A percentile compares a stretch with the other conserved stretches of the same genome.
These are phyloP conservation scores for Pseudogymnoascus sp. DNA, from an alignment of 2,329 filamentous ascomycete genomes.

Conservation along the genomic window DNA sequence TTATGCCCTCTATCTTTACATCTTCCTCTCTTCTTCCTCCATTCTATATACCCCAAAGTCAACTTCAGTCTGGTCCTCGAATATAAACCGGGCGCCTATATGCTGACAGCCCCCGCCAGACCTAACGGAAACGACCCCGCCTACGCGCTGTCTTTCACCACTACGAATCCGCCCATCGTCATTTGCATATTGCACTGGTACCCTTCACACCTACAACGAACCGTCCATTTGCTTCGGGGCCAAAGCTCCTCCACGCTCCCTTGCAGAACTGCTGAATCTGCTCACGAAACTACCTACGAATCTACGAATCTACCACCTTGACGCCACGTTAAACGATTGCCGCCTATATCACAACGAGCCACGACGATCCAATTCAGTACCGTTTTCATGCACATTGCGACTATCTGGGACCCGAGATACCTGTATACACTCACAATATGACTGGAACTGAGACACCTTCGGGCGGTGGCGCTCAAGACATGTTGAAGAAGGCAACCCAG, in stretches of 20 bases:
- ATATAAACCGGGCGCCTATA: slow-evolving; percentile 1
- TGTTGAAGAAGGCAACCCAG: slow-evolving; percentile 29
- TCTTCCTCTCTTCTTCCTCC: not conserved
- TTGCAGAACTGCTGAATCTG: not conserved
- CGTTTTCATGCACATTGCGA: slow-evolving; percentile 4
- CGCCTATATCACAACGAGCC: not conserved
- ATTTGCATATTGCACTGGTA: not conserved
- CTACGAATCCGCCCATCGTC: not conserved
- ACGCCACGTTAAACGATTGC: not conserved
- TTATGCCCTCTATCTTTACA: not conserved
- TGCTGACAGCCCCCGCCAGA: not conserved
- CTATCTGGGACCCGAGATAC: not conserved
- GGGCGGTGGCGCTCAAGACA: slow-evolving; percentile 17
- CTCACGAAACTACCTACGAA: slow-evolving; percentile 2
- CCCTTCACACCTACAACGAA: not conserved
- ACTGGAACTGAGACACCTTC: slow-evolving; percentile 7
- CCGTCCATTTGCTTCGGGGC: not conserved
- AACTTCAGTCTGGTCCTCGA: not conserved
- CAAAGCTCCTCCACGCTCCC: not conserved
- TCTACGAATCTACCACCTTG: slow-evolving; percentile 1
- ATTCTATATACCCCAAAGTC: not conserved
- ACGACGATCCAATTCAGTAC: not conserved
- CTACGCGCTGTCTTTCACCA: not conserved
- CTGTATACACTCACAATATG: slow-evolving; percentile 3
- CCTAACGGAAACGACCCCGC: not conserved